A percentile compares a stretch with the other conserved stretches of the same genome.
Conservation (phyloP, 805 yeast species). For the Starmerella sirachaensis region DNA sequence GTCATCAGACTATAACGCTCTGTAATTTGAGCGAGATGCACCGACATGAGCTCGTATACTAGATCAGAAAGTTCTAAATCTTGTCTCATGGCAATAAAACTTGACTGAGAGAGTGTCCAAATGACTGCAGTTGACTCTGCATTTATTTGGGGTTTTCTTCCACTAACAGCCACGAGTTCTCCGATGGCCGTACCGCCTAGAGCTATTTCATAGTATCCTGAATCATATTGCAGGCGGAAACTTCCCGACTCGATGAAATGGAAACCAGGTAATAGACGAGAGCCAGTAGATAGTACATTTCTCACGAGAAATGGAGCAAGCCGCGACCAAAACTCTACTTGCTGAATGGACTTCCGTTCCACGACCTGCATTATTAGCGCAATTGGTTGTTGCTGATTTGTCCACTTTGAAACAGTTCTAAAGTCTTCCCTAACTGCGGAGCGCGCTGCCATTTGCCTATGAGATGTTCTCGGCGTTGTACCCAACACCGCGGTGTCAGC, state of each 20-base stretch:
- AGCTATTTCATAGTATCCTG: slow-evolving; percentile 39
- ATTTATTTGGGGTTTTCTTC: slow-evolving; percentile 6
- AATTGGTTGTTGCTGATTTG: slow-evolving; percentile 41
- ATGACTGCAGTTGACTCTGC: slow-evolving; percentile 14
- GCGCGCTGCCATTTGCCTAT: slow-evolving; percentile 27
- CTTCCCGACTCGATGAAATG: slow-evolving; percentile 35
- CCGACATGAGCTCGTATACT: slow-evolving; percentile 9
- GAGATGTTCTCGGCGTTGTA: slow-evolving; percentile 22
- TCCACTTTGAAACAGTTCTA: slow-evolving; percentile 23
- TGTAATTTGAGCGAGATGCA: slow-evolving; percentile 2
- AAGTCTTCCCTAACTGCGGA: slow-evolving; percentile 27
- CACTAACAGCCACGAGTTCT: slow-evolving; percentile 29
- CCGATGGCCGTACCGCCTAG: slow-evolving; percentile 71
- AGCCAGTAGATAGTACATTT: slow-evolving; percentile 3
- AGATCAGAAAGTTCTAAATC: slow-evolving; percentile 8
- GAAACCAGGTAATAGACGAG: slow-evolving; percentile 11
- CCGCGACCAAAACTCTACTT: slow-evolving; percentile 50
- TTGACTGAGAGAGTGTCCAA: slow-evolving; percentile 9
- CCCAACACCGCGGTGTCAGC: slow-evolving; percentile 9
- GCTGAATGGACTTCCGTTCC: slow-evolving; percentile 42
- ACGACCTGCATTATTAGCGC: slow-evolving; percentile 54
- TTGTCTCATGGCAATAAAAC: slow-evolving; percentile 3
- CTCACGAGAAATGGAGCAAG: slow-evolving; percentile 42
- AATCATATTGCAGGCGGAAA: slow-evolving; percentile 31
- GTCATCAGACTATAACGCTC: slow-evolving; percentile 17